These are phyloP conservation scores for Linum usitatissimum DNA, from an alignment of 345 rosid genomes.

Conservation along the genomic window DNA sequence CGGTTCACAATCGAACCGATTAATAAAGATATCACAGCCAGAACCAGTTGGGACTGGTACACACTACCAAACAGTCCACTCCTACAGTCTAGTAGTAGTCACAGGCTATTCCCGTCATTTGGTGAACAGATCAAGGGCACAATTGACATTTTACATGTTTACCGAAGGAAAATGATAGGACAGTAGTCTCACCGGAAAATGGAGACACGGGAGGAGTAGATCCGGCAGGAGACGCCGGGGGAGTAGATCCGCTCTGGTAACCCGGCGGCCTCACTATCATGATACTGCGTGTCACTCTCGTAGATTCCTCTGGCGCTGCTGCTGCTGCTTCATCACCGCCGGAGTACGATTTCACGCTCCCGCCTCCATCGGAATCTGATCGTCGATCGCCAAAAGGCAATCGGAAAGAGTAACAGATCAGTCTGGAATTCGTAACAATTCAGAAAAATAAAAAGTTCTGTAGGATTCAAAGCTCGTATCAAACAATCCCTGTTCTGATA, in stretches of 20 bases:
- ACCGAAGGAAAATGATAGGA: neutral
- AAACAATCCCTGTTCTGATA: no score
- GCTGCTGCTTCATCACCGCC: conserved; percentile 23
- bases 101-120: neutral
- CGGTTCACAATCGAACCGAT: no score
- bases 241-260: conserved; percentile 46
- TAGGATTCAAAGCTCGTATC: no score
- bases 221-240: conserved; percentile 82
- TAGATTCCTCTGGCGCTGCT: conserved; percentile 24
- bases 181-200: conserved; percentile 57
- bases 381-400: neutral
- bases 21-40: no score
- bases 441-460: no score
- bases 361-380: conserved; percentile 50
- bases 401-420: neutral
- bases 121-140: neutral
- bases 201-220: conserved; percentile 80
- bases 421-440: no score
- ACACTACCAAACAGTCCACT: no score
- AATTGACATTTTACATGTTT: neutral
- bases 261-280: conserved; percentile 90
- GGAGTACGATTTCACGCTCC: conserved; percentile 35
- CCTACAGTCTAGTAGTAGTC: neutral
- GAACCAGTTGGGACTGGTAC: no score
- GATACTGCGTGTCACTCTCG: conserved; percentile 70